These are phyloP conservation scores for Linnemannia exigua DNA, from an alignment of 192 early-diverging fungal genomes.

Conservation along the genomic window DNA sequence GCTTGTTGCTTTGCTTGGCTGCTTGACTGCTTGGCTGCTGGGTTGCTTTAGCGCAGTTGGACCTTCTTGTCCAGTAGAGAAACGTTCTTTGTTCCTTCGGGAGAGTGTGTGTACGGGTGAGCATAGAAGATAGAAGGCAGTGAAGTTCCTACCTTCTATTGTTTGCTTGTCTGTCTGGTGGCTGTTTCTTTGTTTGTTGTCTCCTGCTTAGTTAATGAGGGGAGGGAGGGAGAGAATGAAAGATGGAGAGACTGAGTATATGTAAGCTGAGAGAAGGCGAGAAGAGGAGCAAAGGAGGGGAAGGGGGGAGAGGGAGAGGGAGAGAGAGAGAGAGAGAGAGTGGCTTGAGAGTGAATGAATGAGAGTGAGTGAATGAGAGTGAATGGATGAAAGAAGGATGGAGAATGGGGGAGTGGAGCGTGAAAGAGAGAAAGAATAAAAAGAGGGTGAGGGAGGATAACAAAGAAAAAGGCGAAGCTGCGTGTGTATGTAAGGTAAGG, in stretches of 20 bases:
- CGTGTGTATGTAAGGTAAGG: too few relatives aligned
- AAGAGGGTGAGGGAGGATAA: not conserved
- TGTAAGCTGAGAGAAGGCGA: not conserved
- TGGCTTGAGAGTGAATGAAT: not conserved
- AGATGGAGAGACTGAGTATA: not conserved
- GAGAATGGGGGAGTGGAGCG: not conserved
- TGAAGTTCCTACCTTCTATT: too few relatives aligned
- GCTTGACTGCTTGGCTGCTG: not conserved
- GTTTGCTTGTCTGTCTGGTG: too few relatives aligned
- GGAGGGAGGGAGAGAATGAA: not conserved
- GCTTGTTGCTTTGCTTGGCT: not conserved
- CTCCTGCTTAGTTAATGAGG: too few relatives aligned
- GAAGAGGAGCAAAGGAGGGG: not conserved
- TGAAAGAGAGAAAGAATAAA: not conserved
- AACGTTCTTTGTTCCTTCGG: too few relatives aligned
- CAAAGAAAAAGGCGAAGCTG: not conserved
- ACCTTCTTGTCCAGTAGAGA: not conserved
- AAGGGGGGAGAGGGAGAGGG: not conserved
- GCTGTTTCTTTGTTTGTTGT: too few relatives aligned
- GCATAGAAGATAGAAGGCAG: too few relatives aligned
- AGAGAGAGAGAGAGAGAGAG: not conserved
- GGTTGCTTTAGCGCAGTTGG: not conserved
- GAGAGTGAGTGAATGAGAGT: not conserved
- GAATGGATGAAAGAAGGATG: not conserved
- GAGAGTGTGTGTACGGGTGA: too few relatives aligned